Evolutionary conservation across 371 early-diverging fungal species (phyloP), one percentile per base, ranked within the genome.

Genomic region (Mortierella polycephala): DNA sequence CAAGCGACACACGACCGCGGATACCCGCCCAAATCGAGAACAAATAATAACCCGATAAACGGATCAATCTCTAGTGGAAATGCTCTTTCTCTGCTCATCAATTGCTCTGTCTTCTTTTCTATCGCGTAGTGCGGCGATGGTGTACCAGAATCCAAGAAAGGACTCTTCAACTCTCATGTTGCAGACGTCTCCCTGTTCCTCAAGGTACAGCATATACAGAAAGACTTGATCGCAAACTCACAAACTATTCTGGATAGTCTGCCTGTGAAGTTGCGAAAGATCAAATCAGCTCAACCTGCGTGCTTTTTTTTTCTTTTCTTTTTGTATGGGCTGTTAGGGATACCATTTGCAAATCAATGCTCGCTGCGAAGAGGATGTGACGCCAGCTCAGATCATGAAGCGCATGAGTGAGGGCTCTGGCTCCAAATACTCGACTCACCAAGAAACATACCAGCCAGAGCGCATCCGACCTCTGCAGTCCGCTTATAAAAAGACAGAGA

Each of bases 291-390:
- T 30, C 30, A 30, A 5, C 23, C 11, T 12, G 21, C 30, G 53
- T 12, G 14, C 14, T 61, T 10, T 4, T 10, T 20, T 21, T 47
- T 61, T 10, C 0, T 10, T 20, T 21, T 47, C 18, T 11, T 10
- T 44, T 45, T 20, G 4, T 7, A 14, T 8, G n/a, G 8, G 9
- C 50, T 59, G 11, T 30, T 65, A 91, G 87, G 96, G 94, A 9
- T 96, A 88, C 75, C 96, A 97, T 69, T 89, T 97, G 57, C 91
- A 95, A 79, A 92, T 97, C 59, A 90, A 92, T 68, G 98, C 98
- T n/a, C 92, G 96, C 50, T 85, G 88, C 51, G 94, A 94, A 69
- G 87, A 88, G 41, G 97, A 97, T 73, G 92, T 96, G 14, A 89
- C 91, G 7, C 92, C 95, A 1, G 83, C 81, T 4, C 85, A 89